Evolutionary conservation across 805 yeast genomes (phyloP).

Genomic region (Hanseniaspora hatyaiensis): DNA sequence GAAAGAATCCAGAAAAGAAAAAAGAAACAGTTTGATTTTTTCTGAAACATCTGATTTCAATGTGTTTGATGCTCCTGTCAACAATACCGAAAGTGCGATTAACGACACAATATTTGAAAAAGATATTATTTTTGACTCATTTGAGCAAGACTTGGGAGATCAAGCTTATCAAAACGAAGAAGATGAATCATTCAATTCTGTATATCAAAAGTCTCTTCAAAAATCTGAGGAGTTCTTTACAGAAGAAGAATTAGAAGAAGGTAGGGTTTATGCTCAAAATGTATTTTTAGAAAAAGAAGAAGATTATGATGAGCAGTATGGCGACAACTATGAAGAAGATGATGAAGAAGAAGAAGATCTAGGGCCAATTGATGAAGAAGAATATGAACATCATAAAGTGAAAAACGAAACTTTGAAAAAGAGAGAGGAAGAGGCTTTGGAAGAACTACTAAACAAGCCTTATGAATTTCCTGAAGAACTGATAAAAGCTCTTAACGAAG

Average conservation of each 20-base stretch:
- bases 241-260: conserved; percentile 11
- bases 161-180: too few relatives aligned
- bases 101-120: background rate
- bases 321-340: background rate
- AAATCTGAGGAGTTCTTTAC: background rate
- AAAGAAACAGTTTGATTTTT: conserved; percentile 10
- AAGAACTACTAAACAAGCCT: conserved; percentile 4
- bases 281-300: conserved; percentile 7
- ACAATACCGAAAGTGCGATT: background rate
- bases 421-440: background rate
- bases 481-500: conserved; percentile 11
- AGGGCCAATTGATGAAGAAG: conserved; percentile 14
- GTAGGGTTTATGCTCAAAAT: background rate
- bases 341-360: conserved; percentile 8
- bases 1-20: conserved; percentile 18
- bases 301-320: too few relatives aligned
- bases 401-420: background rate
- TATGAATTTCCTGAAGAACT: conserved; percentile 12
- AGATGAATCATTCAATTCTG: conserved; percentile 11
- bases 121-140: conserved; percentile 8
- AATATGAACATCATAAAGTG: conserved; percentile 5
- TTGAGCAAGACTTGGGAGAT: too few relatives aligned
- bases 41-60: background rate
- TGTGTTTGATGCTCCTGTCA: background rate
- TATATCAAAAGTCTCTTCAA: background rate